These are phyloP conservation scores for Clarireedia hainanense DNA, from an alignment of 2,329 filamentous ascomycete species.

Conservation along the genomic window DNA sequence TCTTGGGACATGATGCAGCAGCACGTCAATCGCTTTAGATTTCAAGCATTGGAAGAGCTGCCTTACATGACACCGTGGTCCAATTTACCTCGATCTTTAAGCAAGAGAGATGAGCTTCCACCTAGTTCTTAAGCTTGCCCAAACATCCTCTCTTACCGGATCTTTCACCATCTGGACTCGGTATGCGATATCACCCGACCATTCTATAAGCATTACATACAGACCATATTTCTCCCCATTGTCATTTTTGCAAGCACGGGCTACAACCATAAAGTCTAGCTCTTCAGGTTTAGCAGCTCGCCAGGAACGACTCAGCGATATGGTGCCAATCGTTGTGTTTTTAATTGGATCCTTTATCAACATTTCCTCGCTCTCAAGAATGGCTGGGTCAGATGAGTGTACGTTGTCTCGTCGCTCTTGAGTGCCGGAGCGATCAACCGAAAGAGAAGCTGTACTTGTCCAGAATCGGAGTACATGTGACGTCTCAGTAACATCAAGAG, in stretches of 20 bases:
- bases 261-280: background rate
- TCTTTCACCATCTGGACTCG: background rate
- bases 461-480: background rate
- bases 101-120: constrained; percentile 1
- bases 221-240: background rate
- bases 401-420: background rate
- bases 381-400: background rate
- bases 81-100: background rate
- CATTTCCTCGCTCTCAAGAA: background rate
- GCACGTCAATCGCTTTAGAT: no score
- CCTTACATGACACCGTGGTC: no score
- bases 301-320: background rate
- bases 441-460: background rate
- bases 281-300: background rate
- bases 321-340: background rate
- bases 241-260: background rate
- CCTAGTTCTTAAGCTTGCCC: background rate
- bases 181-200: background rate
- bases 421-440: background rate
- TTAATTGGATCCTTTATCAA: background rate
- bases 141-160: background rate
- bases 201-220: constrained; percentile 3
- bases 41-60: no score
- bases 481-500: background rate
- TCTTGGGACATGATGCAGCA: no score